phyloP scores from a whole-genome alignment of 2,329 filamentous ascomycete species.

The Curvularia sp. region DNA sequence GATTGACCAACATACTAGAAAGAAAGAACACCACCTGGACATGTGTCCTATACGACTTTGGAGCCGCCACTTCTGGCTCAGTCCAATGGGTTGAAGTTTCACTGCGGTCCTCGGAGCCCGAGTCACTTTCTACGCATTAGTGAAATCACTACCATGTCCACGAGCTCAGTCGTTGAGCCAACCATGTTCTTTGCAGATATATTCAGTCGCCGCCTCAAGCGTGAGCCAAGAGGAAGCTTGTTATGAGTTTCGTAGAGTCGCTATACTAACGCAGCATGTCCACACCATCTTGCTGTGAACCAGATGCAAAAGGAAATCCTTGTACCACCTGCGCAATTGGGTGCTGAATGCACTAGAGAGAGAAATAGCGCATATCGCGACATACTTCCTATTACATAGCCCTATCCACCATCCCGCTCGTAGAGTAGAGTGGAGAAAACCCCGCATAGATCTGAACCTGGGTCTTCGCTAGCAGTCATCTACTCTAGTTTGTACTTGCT shows the following conservation, averaged over 20 bases:
- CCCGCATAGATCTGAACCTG: too few relatives aligned
- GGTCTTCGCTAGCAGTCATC: too few relatives aligned
- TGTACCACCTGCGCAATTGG: too few relatives aligned
- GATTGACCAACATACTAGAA: neutral
- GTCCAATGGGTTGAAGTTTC: neutral
- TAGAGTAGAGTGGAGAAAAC: too few relatives aligned
- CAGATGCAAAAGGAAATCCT: too few relatives aligned
- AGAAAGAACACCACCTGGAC: neutral
- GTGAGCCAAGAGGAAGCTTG: neutral
- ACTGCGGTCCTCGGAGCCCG: neutral
- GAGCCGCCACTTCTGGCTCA: neutral
- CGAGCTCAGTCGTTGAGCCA: neutral
- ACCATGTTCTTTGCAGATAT: neutral
- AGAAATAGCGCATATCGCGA: too few relatives aligned
- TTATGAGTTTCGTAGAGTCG: neutral
- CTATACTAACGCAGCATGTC: neutral
- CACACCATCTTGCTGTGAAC: conserved; percentile 2
- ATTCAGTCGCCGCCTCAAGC: neutral
- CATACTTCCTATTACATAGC: too few relatives aligned
- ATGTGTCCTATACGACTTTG: neutral
- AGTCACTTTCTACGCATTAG: neutral
- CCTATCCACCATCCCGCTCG: too few relatives aligned
- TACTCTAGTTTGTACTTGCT: too few relatives aligned
- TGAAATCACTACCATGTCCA: neutral
- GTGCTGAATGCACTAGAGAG: too few relatives aligned